A percentile compares a stretch with the other conserved stretches of the same genome.
These are phyloP conservation scores for Leucosporidium creatinivorum DNA, from an alignment of 768 basidiomycete genomes.

Conservation along the genomic window DNA sequence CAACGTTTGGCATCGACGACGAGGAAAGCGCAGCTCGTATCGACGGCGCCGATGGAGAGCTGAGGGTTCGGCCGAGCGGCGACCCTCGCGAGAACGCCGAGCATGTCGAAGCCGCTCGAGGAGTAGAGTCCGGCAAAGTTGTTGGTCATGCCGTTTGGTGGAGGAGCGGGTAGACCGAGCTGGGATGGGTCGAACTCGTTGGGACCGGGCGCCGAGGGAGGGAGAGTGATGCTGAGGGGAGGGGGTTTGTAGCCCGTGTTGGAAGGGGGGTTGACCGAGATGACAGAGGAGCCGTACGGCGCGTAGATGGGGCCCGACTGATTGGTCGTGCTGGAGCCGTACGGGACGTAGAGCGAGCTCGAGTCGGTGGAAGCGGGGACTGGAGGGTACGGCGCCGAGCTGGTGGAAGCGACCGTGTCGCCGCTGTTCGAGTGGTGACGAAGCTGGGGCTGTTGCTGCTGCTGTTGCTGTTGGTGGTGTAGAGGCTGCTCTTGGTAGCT, in stretches of 20 bases:
- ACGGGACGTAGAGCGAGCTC: background rate
- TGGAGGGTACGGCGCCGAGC: too few relatives aligned
- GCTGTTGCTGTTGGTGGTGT: background rate
- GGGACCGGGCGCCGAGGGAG: slow-evolving; percentile 3
- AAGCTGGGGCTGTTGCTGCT: background rate
- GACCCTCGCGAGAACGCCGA: slow-evolving; percentile 73
- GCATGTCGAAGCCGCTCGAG: slow-evolving; percentile 80
- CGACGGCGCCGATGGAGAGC: slow-evolving; percentile 82
- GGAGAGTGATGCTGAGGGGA: slow-evolving; percentile 18
- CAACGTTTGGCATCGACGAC: slow-evolving; percentile 49
- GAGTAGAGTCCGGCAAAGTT: slow-evolving; percentile 62
- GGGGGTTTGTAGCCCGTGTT: slow-evolving; percentile 26
- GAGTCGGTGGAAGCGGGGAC: background rate
- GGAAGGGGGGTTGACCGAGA: slow-evolving; percentile 16
- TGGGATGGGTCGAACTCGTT: slow-evolving; percentile 19
- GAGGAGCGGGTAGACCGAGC: slow-evolving; percentile 23
- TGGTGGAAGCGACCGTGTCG: background rate
- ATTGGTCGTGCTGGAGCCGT: slow-evolving; percentile 5
- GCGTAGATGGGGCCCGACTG: slow-evolving; percentile 22
- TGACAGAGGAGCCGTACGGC: slow-evolving; percentile 28
- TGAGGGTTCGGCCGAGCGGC: slow-evolving; percentile 64
- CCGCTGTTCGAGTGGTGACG: background rate
- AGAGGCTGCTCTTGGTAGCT: background rate
- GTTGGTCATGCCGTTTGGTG: slow-evolving; percentile 14
- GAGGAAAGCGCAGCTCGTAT: slow-evolving; percentile 80